These are phyloP conservation scores for Phytophthora capsici DNA, from an alignment of 352 stramenopile genomes.

Conservation along the genomic window DNA sequence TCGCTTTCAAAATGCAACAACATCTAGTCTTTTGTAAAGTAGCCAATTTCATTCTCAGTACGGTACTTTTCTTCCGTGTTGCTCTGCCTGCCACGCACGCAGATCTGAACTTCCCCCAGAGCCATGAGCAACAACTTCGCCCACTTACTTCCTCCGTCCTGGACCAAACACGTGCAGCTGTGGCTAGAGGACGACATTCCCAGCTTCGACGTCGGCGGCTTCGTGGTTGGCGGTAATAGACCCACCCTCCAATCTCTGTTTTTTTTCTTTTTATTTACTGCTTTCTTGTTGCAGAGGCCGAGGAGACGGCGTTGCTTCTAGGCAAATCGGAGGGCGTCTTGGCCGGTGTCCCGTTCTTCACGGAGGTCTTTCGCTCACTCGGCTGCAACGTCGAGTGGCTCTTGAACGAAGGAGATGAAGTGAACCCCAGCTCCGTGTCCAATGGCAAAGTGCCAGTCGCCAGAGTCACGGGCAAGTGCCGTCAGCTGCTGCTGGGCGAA, in stretches of 20 bases:
- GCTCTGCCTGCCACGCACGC: not conserved
- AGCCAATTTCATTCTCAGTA: not conserved
- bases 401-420: constrained; percentile 67
- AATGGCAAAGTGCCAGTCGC: constrained; percentile 92
- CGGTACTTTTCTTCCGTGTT: constrained; percentile 4
- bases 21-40: constrained; percentile 11
- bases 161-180: constrained; percentile 89
- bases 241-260: not conserved
- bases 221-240: constrained; percentile 90
- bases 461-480: constrained; percentile 94
- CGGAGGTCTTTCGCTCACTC: constrained; percentile 92
- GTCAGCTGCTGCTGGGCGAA: constrained; percentile 96
- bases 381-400: constrained; percentile 94
- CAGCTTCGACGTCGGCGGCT: constrained; percentile 97
- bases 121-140: constrained; percentile 44
- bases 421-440: constrained; percentile 48
- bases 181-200: constrained; percentile 98
- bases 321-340: constrained; percentile 96
- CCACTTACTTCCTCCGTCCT: constrained; percentile 76
- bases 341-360: constrained; percentile 96
- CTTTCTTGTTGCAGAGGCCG: constrained; percentile 49
- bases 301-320: constrained; percentile 86
- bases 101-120: not conserved
- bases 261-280: not conserved
- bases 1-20: constrained; percentile 8